Conservation (phyloP, 768 basidiomycete genomes). For the Agrocybe pediades region DNA sequence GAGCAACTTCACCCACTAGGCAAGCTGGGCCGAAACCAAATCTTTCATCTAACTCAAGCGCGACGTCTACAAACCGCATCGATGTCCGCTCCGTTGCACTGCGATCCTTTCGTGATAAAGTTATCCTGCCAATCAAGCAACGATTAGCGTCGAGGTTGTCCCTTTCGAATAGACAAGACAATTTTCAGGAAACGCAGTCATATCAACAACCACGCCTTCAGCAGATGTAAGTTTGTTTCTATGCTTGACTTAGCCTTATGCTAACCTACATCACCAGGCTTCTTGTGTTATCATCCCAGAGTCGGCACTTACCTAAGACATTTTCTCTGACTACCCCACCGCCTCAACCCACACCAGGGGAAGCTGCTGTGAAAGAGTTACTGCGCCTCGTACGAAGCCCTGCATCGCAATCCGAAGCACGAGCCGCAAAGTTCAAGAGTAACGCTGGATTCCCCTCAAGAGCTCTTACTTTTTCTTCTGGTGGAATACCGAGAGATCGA, state of each 20-base stretch:
- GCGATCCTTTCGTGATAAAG: slow-evolving; percentile 76
- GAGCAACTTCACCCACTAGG: slow-evolving; percentile 46
- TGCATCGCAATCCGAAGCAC: slow-evolving; percentile 38
- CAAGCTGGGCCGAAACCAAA: slow-evolving; percentile 47
- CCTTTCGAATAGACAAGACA: slow-evolving; percentile 55
- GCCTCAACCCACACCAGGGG: slow-evolving; percentile 60
- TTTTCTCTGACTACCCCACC: slow-evolving; percentile 60
- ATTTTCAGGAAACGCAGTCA: slow-evolving; percentile 51
- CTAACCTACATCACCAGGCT: slow-evolving; percentile 43
- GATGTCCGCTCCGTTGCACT: slow-evolving; percentile 84
- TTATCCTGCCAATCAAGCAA: slow-evolving; percentile 66
- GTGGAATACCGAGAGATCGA: slow-evolving; percentile 74
- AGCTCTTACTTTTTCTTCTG: slow-evolving; percentile 72
- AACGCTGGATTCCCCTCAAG: slow-evolving; percentile 30
- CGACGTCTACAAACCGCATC: slow-evolving; percentile 52
- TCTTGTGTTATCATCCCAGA: slow-evolving; percentile 74
- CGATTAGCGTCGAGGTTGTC: slow-evolving; percentile 60
- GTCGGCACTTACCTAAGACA: slow-evolving; percentile 56
- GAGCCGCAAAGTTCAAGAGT: slow-evolving; percentile 28
- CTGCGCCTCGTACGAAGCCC: slow-evolving; percentile 63
- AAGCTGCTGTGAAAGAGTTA: slow-evolving; percentile 69
- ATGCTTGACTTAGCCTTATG: background rate
- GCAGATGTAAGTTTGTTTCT: slow-evolving; percentile 61
- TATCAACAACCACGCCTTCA: slow-evolving; percentile 73
- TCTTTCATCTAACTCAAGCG: slow-evolving; percentile 33